Evolutionary conservation across 2,329 filamentous ascomycete species (phyloP), one percentile per base, ranked within the genome.

Genomic region (Hypoxylon sp.): DNA sequence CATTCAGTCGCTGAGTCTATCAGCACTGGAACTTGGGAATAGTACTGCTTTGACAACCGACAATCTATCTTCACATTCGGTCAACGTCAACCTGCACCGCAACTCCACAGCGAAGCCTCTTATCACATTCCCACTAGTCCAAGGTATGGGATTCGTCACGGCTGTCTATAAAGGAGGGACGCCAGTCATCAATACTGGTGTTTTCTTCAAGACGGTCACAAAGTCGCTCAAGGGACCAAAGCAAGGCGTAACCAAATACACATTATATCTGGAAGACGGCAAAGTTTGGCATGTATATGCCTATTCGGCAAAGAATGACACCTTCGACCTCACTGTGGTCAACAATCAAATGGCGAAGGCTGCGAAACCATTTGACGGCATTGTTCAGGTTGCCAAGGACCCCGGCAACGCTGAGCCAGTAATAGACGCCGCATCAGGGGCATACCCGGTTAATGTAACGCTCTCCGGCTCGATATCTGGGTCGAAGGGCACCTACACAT

Each of bases 131-230:
- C 94, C 94, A 0, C 76, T 97, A 6, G 88, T 97, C 0, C 95
- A 98, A 75, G 96, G 96, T 9, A 96, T 96, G 88, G 90, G 88
- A 0, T 97, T 94, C 72, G 83, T 97, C 16, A 97, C 94, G 3
- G 94, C 85, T 0, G 78, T 91, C 16, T 98, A 94, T 78, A 84
- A 83, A 57, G 88, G 88, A 29, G 84, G 88, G 0, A 89, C 88
- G 6, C 95, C 95, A 0, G 75, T 90, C 3, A 84, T 98, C 45
- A 89, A 94, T 71, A 91, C 90, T 21, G 89, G 88, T 0, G 86
- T 96, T 1, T 91, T 90, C 65, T 96, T 95, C 81, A 84, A 85
- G 61, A 88, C 85, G 16, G 82, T 97, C 50, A 88, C 85, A 34
- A 84, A 83, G 34, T 78, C 85, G 1, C 79, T 81, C 8, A 82